Percentiles rank a stretch among this genome's conserved stretches.
These are phyloP conservation scores for Pyropia yezoensis DNA, from an alignment of 23 red algal genomes.

Conservation along the genomic window DNA sequence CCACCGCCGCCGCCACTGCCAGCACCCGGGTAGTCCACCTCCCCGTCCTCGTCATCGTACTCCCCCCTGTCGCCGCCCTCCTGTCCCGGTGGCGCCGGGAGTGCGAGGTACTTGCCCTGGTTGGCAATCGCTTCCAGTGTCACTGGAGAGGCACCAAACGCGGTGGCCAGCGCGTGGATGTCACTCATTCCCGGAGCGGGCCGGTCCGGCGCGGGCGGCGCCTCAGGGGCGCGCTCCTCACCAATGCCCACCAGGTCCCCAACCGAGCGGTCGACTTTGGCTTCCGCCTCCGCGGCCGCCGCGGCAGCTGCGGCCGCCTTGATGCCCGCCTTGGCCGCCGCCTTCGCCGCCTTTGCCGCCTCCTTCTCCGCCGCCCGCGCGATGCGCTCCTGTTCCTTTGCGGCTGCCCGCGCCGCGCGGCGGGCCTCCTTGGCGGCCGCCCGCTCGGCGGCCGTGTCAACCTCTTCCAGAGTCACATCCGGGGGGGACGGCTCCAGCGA, in stretches of 20 bases:
- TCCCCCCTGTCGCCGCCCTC: slow-evolving; percentile 21
- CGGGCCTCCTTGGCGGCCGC: too few species aligned
- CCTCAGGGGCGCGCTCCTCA: neutral
- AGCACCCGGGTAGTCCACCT: slow-evolving; percentile 31
- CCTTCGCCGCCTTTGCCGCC: slow-evolving; percentile 12
- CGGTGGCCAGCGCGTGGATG: slow-evolving; percentile 44
- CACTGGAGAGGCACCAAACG: slow-evolving; percentile 50
- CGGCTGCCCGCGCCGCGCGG: too few species aligned
- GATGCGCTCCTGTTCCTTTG: too few species aligned
- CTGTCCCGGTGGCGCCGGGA: slow-evolving; percentile 1
- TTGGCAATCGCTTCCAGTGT: slow-evolving; percentile 1
- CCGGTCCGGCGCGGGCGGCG: neutral
- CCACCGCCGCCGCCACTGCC: too few species aligned
- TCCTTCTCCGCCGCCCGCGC: slow-evolving; percentile 11
- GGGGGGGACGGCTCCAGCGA: too few species aligned
- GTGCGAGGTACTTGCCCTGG: slow-evolving; percentile 12
- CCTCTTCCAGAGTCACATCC: too few species aligned
- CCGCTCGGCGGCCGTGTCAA: too few species aligned
- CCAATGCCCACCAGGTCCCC: slow-evolving; percentile 51
- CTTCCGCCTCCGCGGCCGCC: slow-evolving; percentile 9
- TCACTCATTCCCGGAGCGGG: slow-evolving; percentile 24
- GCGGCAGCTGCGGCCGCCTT: slow-evolving; percentile 13
- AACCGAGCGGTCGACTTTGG: slow-evolving; percentile 10
- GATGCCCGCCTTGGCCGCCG: slow-evolving; percentile 5
- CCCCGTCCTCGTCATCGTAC: slow-evolving; percentile 30